Conservation (phyloP, 2,329 filamentous ascomycete species). For the Aspergillus glaucus region DNA sequence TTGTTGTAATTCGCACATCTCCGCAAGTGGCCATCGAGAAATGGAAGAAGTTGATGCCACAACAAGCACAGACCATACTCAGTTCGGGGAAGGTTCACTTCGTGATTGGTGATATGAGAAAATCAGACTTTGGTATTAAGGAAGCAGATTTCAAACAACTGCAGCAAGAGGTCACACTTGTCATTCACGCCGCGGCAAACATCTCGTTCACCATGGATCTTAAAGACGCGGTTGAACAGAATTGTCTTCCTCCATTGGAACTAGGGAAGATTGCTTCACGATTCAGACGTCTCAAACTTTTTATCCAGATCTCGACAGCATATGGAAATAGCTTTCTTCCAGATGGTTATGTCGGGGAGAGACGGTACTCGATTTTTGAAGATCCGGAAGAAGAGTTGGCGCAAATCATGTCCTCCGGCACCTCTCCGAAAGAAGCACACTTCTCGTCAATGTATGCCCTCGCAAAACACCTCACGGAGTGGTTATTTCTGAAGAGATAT, state of each 20-base stretch:
- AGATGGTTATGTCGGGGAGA: constrained; percentile 22
- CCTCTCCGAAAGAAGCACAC: constrained; percentile 10
- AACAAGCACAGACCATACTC: constrained; percentile 21
- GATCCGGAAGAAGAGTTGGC: constrained; percentile 24
- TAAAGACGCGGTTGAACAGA: constrained; percentile 22
- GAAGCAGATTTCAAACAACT: constrained; percentile 10
- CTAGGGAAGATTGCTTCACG: constrained; percentile 19
- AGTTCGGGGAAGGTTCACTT: constrained; percentile 21
- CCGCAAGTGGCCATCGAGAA: constrained; percentile 20
- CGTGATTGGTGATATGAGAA: constrained; percentile 22
- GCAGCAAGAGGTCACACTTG: constrained; percentile 24
- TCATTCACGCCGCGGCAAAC: constrained; percentile 28
- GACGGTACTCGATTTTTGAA: constrained; percentile 16
- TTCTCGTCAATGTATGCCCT: constrained; percentile 27
- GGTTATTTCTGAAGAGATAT: constrained; percentile 20
- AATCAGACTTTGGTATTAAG: constrained; percentile 20
- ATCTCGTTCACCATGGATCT: constrained; percentile 24
- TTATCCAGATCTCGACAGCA: constrained; percentile 26
- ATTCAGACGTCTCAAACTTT: constrained; percentile 22
- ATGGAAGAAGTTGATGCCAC: constrained; percentile 24
- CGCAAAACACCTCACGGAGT: constrained; percentile 28
- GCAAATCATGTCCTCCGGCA: constrained; percentile 13
- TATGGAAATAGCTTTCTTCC: constrained; percentile 28
- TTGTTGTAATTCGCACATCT: constrained; percentile 20
- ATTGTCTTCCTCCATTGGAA: constrained; percentile 27